phyloP scores from a whole-genome alignment of 2,329 filamentous ascomycete genomes.

The Calonectria crousiana region DNA sequence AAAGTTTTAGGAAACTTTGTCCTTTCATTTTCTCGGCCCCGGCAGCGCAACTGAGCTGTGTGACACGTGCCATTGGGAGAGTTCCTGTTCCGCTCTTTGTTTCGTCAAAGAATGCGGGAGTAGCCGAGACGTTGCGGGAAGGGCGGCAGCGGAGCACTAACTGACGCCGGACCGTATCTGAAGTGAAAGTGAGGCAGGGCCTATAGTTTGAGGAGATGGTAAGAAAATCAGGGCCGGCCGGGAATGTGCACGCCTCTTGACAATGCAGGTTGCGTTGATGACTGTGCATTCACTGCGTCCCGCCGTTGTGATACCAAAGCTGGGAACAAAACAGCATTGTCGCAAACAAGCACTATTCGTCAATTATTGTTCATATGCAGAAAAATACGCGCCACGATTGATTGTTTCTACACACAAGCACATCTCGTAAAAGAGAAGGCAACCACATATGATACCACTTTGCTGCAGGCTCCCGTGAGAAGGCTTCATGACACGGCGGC shows the following conservation, averaged over 20 bases:
- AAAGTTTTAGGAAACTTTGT: neutral
- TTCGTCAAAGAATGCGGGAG: neutral
- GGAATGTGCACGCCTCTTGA: neutral
- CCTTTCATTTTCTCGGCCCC: neutral
- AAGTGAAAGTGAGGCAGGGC: neutral
- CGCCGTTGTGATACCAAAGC: neutral
- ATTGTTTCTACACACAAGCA: neutral
- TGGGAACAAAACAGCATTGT: neutral
- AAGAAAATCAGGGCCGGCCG: neutral
- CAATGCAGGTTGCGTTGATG: neutral
- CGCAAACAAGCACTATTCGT: neutral
- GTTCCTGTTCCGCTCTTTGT: neutral
- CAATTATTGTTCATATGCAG: neutral
- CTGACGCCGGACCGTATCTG: neutral
- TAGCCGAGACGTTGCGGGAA: neutral
- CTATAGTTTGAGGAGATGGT: neutral
- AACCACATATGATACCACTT: too few species aligned
- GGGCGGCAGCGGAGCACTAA: neutral
- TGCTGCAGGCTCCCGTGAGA: neutral
- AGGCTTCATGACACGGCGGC: too few species aligned
- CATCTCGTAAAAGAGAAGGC: neutral
- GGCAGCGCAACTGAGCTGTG: neutral
- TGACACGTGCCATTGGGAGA: neutral
- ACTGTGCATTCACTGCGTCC: neutral
- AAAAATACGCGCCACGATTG: neutral